These are phyloP conservation scores for Hyaloscypha bicolor DNA, from an alignment of 495 filamentous ascomycete species.

Conservation along the genomic window DNA sequence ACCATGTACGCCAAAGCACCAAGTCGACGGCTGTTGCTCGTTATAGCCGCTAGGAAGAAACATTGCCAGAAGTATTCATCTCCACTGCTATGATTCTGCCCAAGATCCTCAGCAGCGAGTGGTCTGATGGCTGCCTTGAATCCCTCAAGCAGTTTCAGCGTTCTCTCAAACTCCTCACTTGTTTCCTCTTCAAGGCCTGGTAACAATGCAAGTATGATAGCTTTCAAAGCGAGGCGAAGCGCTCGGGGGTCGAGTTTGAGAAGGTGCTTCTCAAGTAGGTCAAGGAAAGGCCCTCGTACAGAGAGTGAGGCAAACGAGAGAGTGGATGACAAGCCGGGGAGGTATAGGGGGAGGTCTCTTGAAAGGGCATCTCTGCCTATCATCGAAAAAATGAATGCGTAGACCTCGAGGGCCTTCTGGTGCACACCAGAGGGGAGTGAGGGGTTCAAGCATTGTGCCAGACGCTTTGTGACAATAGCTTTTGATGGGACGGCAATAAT, in stretches of 20 bases:
- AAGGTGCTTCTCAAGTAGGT: constrained; percentile 79
- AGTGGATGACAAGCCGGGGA: constrained; percentile 85
- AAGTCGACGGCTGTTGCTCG: constrained; percentile 77
- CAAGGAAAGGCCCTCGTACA: constrained; percentile 80
- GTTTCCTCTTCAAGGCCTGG: constrained; percentile 95
- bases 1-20: constrained; percentile 85
- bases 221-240: constrained; percentile 85
- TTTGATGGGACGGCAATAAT: constrained; percentile 81
- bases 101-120: constrained; percentile 39
- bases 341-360: constrained; percentile 79
- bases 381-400: constrained; percentile 79
- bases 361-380: constrained; percentile 77
- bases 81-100: constrained; percentile 57
- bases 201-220: constrained; percentile 80
- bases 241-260: constrained; percentile 67
- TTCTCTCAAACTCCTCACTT: constrained; percentile 94
- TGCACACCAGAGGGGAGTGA: constrained; percentile 95
- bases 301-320: constrained; percentile 92
- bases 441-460: constrained; percentile 94
- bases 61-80: constrained; percentile 98
- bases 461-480: constrained; percentile 78
- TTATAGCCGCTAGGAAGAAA: constrained; percentile 91
- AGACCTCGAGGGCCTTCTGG: constrained; percentile 95
- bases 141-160: constrained; percentile 73
- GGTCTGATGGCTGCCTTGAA: constrained; percentile 69